Conservation (phyloP, 495 filamentous ascomycete species). For the Hypoxylon intermedium region DNA sequence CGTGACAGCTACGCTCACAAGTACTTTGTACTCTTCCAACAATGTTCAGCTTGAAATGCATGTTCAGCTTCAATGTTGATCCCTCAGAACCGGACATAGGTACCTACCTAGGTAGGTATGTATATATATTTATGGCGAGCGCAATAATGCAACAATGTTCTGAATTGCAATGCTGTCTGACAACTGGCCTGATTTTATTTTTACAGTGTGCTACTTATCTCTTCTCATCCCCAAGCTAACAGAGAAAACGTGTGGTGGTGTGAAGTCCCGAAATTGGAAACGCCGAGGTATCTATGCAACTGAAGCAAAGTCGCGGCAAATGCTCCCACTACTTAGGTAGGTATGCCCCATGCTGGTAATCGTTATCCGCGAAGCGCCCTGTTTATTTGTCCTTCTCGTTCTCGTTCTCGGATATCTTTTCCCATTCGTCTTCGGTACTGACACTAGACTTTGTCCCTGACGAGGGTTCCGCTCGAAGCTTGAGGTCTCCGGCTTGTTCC, state of each 20-base stretch:
- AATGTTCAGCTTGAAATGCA: not conserved
- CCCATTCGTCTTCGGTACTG: constrained; percentile 68
- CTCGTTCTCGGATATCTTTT: constrained; percentile 64
- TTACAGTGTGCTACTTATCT: too few relatives aligned
- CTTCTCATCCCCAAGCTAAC: not conserved
- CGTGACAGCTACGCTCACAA: constrained; percentile 13
- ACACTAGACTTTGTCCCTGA: constrained; percentile 52
- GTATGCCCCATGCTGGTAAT: not conserved
- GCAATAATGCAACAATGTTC: too few relatives aligned
- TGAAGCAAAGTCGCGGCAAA: constrained; percentile 30
- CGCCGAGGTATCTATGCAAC: constrained; percentile 28
- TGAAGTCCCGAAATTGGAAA: constrained; percentile 17
- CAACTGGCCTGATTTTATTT: too few relatives aligned
- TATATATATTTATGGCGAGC: constrained; percentile 4
- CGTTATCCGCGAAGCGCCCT: not conserved
- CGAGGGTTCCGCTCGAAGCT: constrained; percentile 44
- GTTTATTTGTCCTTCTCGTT: constrained; percentile 59
- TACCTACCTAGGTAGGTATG: constrained; percentile 1
- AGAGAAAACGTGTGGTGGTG: constrained; percentile 16
- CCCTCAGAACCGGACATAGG: too few relatives aligned
- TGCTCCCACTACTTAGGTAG: constrained; percentile 17
- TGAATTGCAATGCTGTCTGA: too few relatives aligned
- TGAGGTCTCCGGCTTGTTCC: constrained; percentile 50
- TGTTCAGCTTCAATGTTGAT: too few relatives aligned
- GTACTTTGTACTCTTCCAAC: not conserved